Evolutionary conservation across 176 grass and related monocot species (phyloP).

Genomic region (Aegilops umbellulata): DNA sequence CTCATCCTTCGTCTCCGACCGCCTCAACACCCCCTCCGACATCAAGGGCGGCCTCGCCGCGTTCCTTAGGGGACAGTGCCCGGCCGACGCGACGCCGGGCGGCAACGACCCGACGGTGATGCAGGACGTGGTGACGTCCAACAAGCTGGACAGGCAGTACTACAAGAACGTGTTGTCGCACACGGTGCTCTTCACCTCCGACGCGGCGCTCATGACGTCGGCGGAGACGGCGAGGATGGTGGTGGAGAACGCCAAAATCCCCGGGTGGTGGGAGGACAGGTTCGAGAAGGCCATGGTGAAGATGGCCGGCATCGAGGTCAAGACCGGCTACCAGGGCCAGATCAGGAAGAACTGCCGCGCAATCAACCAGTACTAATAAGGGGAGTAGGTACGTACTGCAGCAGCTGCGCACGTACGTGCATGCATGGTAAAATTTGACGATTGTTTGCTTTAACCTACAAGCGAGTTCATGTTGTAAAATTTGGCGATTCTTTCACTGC

Average conservation of each 20-base stretch:
- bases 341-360: background rate
- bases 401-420: background rate
- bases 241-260: background rate
- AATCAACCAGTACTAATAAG: background rate
- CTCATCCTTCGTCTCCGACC: conserved; percentile 14
- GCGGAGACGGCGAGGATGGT: background rate
- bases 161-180: background rate
- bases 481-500: background rate
- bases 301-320: background rate
- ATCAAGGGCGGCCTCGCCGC: background rate
- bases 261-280: background rate
- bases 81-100: background rate
- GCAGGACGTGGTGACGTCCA: background rate
- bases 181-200: conserved; percentile 9
- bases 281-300: background rate
- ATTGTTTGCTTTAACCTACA: background rate
- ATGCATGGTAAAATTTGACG: background rate
- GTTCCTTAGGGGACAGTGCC: background rate
- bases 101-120: background rate
- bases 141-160: conserved; percentile 4
- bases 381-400: too few relatives aligned
- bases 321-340: too few relatives aligned
- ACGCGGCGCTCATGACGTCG: background rate
- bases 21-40: background rate
- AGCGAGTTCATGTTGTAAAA: background rate